Evolutionary conservation across 208 protist species (phyloP).

Genomic region (Trypanosoma theileri): DNA sequence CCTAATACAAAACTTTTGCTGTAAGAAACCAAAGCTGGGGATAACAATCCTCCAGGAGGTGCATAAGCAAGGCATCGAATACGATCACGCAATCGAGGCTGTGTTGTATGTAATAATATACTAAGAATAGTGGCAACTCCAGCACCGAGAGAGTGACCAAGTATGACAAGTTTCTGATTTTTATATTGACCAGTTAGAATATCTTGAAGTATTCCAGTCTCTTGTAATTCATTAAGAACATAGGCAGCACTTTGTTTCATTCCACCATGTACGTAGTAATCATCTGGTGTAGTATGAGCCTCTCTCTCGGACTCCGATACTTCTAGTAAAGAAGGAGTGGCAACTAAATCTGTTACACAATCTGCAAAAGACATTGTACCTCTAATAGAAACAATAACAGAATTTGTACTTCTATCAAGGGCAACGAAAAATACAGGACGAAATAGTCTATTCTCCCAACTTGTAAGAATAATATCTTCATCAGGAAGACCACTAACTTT

Average conservation of each 20-base stretch:
- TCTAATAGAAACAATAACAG: slow-evolving; percentile 77
- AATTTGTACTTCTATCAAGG: slow-evolving; percentile 50
- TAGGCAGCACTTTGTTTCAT: slow-evolving; percentile 68
- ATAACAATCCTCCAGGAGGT: slow-evolving; percentile 76
- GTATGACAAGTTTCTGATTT: slow-evolving; percentile 49
- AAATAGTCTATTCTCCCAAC: slow-evolving; percentile 69
- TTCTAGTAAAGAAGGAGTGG: slow-evolving; percentile 45
- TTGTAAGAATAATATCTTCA: slow-evolving; percentile 70
- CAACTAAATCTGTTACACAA: slow-evolving; percentile 78
- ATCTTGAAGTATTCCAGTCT: slow-evolving; percentile 58
- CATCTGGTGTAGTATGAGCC: slow-evolving; percentile 19
- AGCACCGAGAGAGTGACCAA: slow-evolving; percentile 88
- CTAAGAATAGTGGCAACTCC: slow-evolving; percentile 75
- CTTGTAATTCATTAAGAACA: slow-evolving; percentile 50
- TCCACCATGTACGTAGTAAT: slow-evolving; percentile 83
- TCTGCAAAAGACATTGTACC: slow-evolving; percentile 88
- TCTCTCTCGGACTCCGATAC: slow-evolving; percentile 4
- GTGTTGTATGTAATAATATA: slow-evolving; percentile 55
- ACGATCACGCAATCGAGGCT: slow-evolving; percentile 45
- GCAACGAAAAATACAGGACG: slow-evolving; percentile 80
- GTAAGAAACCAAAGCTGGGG: slow-evolving; percentile 65
- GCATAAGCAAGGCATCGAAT: slow-evolving; percentile 78
- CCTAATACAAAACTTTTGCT: slow-evolving; percentile 60
- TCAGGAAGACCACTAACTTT: slow-evolving; percentile 51
- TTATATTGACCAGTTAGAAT: slow-evolving; percentile 45